Conservation (phyloP, 306 rosid genomes). For the Rosa chinensis region DNA sequence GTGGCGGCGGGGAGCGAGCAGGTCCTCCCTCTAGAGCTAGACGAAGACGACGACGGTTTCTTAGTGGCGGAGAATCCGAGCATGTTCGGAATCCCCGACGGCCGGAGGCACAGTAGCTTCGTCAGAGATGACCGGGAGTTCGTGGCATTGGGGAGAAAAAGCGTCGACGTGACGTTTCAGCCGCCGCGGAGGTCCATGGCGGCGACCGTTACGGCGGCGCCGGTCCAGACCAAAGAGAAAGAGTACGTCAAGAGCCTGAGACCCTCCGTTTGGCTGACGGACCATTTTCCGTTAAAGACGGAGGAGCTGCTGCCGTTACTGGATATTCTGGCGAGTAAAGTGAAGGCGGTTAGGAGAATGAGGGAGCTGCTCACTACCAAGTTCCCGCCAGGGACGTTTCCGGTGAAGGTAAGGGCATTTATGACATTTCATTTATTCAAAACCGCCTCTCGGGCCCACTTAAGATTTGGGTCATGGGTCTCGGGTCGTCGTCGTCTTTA, state of each 20-base stretch:
- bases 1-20: slow-evolving; percentile 82
- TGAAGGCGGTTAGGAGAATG: slow-evolving; percentile 88
- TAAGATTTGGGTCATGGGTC: slow-evolving; percentile 5
- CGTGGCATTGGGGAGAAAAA: slow-evolving; percentile 66
- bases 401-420: slow-evolving; percentile 76
- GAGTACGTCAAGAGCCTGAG: slow-evolving; percentile 76
- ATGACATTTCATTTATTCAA: not conserved
- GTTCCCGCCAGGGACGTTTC: slow-evolving; percentile 91
- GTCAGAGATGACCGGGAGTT: slow-evolving; percentile 81
- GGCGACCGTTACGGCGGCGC: slow-evolving; percentile 12
- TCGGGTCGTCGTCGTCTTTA: slow-evolving; percentile 6
- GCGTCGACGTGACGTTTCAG: slow-evolving; percentile 62
- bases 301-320: slow-evolving; percentile 88
- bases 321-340: slow-evolving; percentile 88
- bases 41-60: slow-evolving; percentile 93
- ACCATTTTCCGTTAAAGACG: slow-evolving; percentile 89
- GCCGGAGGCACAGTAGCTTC: slow-evolving; percentile 85
- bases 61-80: slow-evolving; percentile 84
- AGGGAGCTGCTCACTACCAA: slow-evolving; percentile 92
- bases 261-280: slow-evolving; percentile 95
- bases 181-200: slow-evolving; percentile 35
- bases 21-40: slow-evolving; percentile 76
- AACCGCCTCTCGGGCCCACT: not conserved
- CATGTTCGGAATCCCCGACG: slow-evolving; percentile 55
- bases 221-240: slow-evolving; percentile 70